Conservation (phyloP, 1,139 yeast species). For the Williopsis jadinii region DNA sequence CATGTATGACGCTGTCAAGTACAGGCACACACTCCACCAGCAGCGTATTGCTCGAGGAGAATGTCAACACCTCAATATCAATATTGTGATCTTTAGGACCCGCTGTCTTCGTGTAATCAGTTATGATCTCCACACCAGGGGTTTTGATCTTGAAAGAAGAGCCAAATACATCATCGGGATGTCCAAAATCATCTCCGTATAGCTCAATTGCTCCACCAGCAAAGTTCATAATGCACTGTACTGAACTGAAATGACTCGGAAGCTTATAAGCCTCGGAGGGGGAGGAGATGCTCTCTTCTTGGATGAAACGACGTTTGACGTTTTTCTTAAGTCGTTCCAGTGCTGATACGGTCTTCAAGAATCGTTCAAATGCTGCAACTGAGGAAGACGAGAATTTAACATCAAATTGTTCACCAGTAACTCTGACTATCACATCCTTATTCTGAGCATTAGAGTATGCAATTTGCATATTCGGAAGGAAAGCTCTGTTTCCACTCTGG, state of each 20-base stretch:
- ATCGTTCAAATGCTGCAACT: slow-evolving; percentile 38
- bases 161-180: slow-evolving; percentile 30
- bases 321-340: slow-evolving; percentile 33
- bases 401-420: slow-evolving; percentile 64
- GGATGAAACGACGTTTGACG: slow-evolving; percentile 6
- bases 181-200: slow-evolving; percentile 33
- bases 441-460: slow-evolving; percentile 29
- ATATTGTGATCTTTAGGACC: slow-evolving; percentile 34
- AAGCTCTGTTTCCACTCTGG: slow-evolving; percentile 50
- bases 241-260: slow-evolving; percentile 31
- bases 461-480: slow-evolving; percentile 59
- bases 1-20: slow-evolving; percentile 47
- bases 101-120: slow-evolving; percentile 31
- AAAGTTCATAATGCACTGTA: slow-evolving; percentile 49
- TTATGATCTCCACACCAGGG: slow-evolving; percentile 63
- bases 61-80: slow-evolving; percentile 48
- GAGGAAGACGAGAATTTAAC: slow-evolving; percentile 53
- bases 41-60: slow-evolving; percentile 68
- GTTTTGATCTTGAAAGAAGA: slow-evolving; percentile 64
- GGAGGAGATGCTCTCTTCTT: slow-evolving; percentile 8
- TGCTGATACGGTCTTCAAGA: slow-evolving; percentile 36
- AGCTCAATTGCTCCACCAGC: slow-evolving; percentile 67
- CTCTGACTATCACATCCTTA: slow-evolving; percentile 34
- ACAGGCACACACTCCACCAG: slow-evolving; percentile 78
- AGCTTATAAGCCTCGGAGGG: slow-evolving; percentile 20